Conservation (phyloP, 2,329 filamentous ascomycete genomes). For the Paradendryphiella salina region DNA sequence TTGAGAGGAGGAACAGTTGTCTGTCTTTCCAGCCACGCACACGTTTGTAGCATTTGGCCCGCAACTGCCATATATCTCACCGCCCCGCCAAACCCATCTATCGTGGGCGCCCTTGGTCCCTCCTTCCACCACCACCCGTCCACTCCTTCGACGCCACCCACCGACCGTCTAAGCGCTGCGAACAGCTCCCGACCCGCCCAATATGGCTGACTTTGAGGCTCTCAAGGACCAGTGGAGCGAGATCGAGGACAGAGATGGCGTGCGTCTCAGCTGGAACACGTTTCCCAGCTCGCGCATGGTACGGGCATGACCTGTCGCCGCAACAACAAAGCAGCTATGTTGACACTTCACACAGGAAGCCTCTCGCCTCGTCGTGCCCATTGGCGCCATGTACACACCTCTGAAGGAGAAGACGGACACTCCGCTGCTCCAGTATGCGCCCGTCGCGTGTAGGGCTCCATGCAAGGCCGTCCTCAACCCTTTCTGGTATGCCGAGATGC, state of each 20-base stretch:
- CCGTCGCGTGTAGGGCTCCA: constrained; percentile 93
- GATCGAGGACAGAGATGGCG: constrained; percentile 93
- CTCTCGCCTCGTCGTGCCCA: constrained; percentile 90
- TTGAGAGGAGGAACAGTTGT: constrained; percentile 12
- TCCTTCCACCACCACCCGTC: constrained; percentile 12
- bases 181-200: constrained; percentile 25
- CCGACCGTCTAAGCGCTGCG: background rate
- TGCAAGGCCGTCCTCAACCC: constrained; percentile 96
- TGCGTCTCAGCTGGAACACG: constrained; percentile 97
- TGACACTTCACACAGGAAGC: constrained; percentile 68
- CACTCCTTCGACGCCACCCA: constrained; percentile 10
- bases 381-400: constrained; percentile 93
- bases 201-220: constrained; percentile 83
- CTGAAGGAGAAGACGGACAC: constrained; percentile 92
- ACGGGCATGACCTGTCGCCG: constrained; percentile 60
- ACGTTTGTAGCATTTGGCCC: constrained; percentile 8
- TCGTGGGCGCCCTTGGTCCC: constrained; percentile 41
- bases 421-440: constrained; percentile 90
- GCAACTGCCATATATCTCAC: constrained; percentile 16
- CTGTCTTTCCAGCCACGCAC: constrained; percentile 2
- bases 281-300: constrained; percentile 97
- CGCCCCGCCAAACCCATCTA: constrained; percentile 33
- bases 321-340: constrained; percentile 25
- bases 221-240: constrained; percentile 96
- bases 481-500: constrained; percentile 71